Conservation (phyloP, 202 grass and related monocot genomes). For the Saccharum hybrid region DNA sequence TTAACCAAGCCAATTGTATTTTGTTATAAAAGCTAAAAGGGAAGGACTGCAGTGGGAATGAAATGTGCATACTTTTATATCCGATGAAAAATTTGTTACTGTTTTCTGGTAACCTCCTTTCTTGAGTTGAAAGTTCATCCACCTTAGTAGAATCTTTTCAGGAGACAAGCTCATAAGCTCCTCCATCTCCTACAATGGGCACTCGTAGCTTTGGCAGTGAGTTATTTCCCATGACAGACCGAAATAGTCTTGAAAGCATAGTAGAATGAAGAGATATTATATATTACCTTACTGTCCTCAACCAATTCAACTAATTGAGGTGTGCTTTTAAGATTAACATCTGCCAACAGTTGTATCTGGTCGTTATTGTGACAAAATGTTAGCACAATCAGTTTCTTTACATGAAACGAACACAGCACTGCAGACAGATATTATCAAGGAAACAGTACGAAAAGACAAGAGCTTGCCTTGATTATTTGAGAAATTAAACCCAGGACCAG, state of each 20-base stretch:
- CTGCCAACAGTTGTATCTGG: slow-evolving; percentile 95
- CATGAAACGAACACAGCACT: slow-evolving; percentile 36
- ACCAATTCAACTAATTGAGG: slow-evolving; percentile 89
- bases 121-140: slow-evolving; percentile 99
- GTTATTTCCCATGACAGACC: slow-evolving; percentile 14
- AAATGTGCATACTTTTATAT: slow-evolving; percentile 73
- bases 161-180: slow-evolving; percentile 91
- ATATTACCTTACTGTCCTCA: slow-evolving; percentile 72
- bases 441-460: slow-evolving; percentile 31
- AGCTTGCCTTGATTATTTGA: slow-evolving; percentile 88
- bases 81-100: slow-evolving; percentile 89
- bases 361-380: slow-evolving; percentile 30
- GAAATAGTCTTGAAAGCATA: slow-evolving; percentile 28
- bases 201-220: slow-evolving; percentile 6
- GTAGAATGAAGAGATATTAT: slow-evolving; percentile 28
- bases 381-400: slow-evolving; percentile 12
- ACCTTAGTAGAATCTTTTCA: slow-evolving; percentile 93
- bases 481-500: slow-evolving; percentile 93
- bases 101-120: slow-evolving; percentile 72
- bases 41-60: slow-evolving; percentile 8
- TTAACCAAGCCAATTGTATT: neutral
- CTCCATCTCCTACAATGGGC: slow-evolving; percentile 68
- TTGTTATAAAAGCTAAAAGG: slow-evolving; percentile 20
- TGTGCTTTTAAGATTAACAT: slow-evolving; percentile 94
- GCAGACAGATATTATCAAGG: neutral